These are phyloP conservation scores for Podosphaera xanthii DNA, from an alignment of 2,329 filamentous ascomycete species.

Conservation along the genomic window DNA sequence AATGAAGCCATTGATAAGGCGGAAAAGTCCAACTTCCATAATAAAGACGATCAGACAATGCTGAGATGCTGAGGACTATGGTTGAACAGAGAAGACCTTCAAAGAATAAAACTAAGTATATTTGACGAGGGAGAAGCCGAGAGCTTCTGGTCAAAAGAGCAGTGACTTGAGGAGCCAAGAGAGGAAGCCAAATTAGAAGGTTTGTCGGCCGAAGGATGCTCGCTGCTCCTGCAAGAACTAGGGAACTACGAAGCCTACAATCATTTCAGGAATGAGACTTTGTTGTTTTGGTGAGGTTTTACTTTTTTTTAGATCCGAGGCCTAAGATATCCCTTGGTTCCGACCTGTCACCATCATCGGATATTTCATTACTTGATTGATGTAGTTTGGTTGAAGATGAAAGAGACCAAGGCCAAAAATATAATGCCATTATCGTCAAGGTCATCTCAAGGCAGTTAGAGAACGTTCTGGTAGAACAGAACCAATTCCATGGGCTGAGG, in stretches of 20 bases:
- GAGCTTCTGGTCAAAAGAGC: conserved; percentile 20
- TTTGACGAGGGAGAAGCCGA: conserved; percentile 6
- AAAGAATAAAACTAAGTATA: conserved; percentile 29
- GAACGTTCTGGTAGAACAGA: conserved; percentile 76
- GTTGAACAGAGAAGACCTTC: conserved; percentile 44
- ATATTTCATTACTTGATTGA: neutral
- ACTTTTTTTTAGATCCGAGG: neutral
- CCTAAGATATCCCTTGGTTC: neutral
- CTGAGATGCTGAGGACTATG: conserved; percentile 37
- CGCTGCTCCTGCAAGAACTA: conserved; percentile 57
- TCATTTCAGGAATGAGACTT: neutral
- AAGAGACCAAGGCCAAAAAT: conserved; percentile 71
- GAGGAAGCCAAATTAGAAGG: conserved; percentile 54
- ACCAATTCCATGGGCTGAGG: conserved; percentile 87
- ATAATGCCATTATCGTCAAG: conserved; percentile 56
- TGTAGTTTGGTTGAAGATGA: conserved; percentile 17
- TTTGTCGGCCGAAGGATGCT: conserved; percentile 82
- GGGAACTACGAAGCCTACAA: conserved; percentile 34
- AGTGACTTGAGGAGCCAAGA: conserved; percentile 32
- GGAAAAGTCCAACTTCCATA: conserved; percentile 79
- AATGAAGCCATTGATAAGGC: conserved; percentile 64
- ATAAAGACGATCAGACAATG: conserved; percentile 50
- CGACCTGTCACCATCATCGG: neutral
- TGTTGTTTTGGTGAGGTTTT: neutral
- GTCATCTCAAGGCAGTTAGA: conserved; percentile 89